phyloP scores from a whole-genome alignment of 2,329 filamentous ascomycete genomes.

The Colletotrichum magnum region DNA sequence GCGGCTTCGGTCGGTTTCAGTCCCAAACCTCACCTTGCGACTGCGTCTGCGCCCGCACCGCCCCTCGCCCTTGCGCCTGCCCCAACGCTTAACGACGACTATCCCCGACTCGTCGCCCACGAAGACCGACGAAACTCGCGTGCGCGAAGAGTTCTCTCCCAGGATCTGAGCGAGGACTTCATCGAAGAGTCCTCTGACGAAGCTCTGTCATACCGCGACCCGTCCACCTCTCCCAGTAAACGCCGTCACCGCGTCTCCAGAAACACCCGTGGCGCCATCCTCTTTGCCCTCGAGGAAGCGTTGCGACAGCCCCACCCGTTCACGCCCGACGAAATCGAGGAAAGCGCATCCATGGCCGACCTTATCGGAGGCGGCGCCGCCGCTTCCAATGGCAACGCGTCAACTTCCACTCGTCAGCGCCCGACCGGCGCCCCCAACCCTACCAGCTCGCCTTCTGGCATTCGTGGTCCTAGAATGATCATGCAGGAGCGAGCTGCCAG shows the following conservation, averaged over 20 bases:
- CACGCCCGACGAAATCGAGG: conserved; percentile 86
- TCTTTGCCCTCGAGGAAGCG: conserved; percentile 92
- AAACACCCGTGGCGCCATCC: conserved; percentile 89
- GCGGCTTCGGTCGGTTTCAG: conserved; percentile 64
- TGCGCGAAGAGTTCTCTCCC: conserved; percentile 58
- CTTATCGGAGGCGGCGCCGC: conserved; percentile 72
- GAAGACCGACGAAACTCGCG: conserved; percentile 42
- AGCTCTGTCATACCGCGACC: conserved; percentile 43
- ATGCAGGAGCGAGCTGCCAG: conserved; percentile 89
- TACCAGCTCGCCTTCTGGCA: conserved; percentile 72
- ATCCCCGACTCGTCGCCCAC: conserved; percentile 44
- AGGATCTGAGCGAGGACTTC: conserved; percentile 63
- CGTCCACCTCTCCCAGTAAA: conserved; percentile 49
- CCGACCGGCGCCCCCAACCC: conserved; percentile 65
- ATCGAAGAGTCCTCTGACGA: conserved; percentile 56
- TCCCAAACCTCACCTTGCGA: conserved; percentile 56
- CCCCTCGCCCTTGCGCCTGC: conserved; percentile 31
- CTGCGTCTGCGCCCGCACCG: conserved; percentile 46
- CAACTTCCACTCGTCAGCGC: conserved; percentile 55
- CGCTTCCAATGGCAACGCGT: conserved; percentile 68
- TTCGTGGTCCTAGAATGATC: conserved; percentile 89
- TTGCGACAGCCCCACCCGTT: conserved; percentile 86
- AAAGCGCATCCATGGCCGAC: conserved; percentile 94
- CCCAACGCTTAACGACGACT: conserved; percentile 35
- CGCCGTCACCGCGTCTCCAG: conserved; percentile 77